Base-by-base conservation (phyloP, 306 rosid species). In the Castanopsis chinensis region DNA sequence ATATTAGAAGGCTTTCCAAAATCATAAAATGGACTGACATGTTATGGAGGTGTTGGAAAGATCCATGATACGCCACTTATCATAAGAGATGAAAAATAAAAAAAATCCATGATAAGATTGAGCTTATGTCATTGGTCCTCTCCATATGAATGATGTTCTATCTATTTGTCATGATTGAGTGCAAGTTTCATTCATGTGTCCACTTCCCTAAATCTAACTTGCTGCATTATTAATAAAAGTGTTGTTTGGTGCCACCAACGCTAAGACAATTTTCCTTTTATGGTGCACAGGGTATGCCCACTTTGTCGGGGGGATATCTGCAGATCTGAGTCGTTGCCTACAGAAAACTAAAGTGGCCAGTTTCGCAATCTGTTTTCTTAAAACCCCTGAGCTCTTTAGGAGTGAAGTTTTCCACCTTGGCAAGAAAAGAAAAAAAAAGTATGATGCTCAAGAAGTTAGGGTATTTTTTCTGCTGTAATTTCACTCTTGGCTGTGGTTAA, bases 301-400 rank as follows among this genome's bases (percentile, higher is more conserved):
- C 90, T 96, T 19, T 96, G 99, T 80, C 87, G 99, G 25, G 89
- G 97, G 27, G 99, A 96, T 84, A 78, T 96, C 61, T 96, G 99
- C 84, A 63, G 84, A 85, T 87, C 94, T 6, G 92, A 87, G 82
- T 75, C 88, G 2, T 51, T 78, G 21, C 85, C 91, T 59, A 57
- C 35, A 11, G 92, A 82, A 77, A 86, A 82, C 86, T 87, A 78
- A 86, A 80, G 63, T 78, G 81, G 73, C 57, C 76, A 73, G 43
- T 65, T 20, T 64, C 68, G 81, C 53, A 43, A 43, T 86, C 79
- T 72, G 73, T 64, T 52, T 83, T 75, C 49, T 27, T 73, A 41
- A 71, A 69, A 21, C 71, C 17, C 30, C 37, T 32, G 75, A 71
- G 52, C 77, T 71, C 72, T 28, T 68, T 69, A 55, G 71, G 43